Evolutionary conservation across 441 rosid species (phyloP).

Genomic region (Theobroma grandiflorum): DNA sequence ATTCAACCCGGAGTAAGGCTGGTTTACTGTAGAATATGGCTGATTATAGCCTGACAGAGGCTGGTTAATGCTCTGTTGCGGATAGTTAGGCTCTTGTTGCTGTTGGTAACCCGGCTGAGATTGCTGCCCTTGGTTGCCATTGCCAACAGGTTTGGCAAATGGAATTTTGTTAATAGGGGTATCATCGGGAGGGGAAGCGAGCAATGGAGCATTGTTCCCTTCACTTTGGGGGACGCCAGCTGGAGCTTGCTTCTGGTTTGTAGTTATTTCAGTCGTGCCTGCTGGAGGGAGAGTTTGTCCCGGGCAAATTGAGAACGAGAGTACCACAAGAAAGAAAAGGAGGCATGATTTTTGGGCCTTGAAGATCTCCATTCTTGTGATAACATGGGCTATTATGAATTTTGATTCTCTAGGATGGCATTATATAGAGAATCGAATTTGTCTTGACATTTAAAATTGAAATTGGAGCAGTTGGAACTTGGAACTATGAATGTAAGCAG

Average conservation of each 20-base stretch:
- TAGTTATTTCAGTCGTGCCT: conserved; percentile 7
- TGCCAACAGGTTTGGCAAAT: conserved; percentile 11
- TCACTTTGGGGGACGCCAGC: background rate
- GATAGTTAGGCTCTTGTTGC: conserved; percentile 37
- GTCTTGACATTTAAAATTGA: background rate
- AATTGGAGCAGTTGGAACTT: conserved; percentile 38
- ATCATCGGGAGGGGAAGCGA: conserved; percentile 22
- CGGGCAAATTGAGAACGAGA: conserved; percentile 26
- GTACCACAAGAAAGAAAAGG: conserved; percentile 33
- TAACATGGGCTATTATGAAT: background rate
- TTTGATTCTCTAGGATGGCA: background rate
- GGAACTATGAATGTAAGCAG: background rate
- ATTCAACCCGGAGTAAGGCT: conserved; percentile 40
- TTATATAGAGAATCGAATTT: conserved; percentile 29
- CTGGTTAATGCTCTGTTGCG: conserved; percentile 31
- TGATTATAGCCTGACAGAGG: conserved; percentile 44
- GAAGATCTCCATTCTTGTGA: conserved; percentile 31
- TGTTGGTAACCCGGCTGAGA: conserved; percentile 32
- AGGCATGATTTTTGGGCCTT: conserved; percentile 30
- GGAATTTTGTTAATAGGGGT: conserved; percentile 15
- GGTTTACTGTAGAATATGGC: conserved; percentile 41
- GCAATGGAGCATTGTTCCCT: conserved; percentile 10
- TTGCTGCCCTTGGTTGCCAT: conserved; percentile 26
- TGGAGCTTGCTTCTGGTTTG: conserved; percentile 1
- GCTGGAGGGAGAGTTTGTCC: conserved; percentile 27